phyloP scores from a whole-genome alignment of 805 yeast genomes.

The Wickerhamomyces subpelliculosus region DNA sequence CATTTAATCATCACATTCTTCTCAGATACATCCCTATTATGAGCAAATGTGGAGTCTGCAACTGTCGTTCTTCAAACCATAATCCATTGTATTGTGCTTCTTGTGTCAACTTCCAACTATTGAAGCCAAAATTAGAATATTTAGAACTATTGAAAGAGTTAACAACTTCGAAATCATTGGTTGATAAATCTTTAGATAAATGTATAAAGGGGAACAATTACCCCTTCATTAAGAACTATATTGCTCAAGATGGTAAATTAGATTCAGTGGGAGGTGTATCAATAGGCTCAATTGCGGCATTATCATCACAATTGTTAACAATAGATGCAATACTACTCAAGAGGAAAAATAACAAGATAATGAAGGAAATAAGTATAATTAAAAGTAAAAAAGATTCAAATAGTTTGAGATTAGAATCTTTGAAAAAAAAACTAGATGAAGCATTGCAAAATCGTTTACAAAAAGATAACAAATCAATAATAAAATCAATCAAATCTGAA shows the following conservation, averaged over 20 bases:
- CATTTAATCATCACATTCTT: no score
- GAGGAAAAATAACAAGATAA: slow-evolving; percentile 8
- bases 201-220: slow-evolving; percentile 11
- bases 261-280: neutral
- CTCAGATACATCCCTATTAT: neutral
- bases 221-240: slow-evolving; percentile 8
- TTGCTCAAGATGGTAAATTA: slow-evolving; percentile 5
- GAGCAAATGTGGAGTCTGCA: neutral
- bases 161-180: slow-evolving; percentile 2
- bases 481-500: neutral
- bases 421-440: neutral
- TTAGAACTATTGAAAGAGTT: slow-evolving; percentile 6
- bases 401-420: neutral
- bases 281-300: slow-evolving; percentile 13
- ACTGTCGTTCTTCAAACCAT: neutral
- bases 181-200: slow-evolving; percentile 9
- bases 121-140: slow-evolving; percentile 11
- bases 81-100: slow-evolving; percentile 4
- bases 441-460: neutral
- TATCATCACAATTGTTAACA: slow-evolving; percentile 17
- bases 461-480: neutral
- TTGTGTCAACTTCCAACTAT: slow-evolving; percentile 9
- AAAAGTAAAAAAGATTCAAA: neutral
- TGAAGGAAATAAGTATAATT: slow-evolving; percentile 5
- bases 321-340: slow-evolving; percentile 15